Evolutionary conservation across 2,329 filamentous ascomycete genomes (phyloP).

Genomic region (Trichoderma harzianum): DNA sequence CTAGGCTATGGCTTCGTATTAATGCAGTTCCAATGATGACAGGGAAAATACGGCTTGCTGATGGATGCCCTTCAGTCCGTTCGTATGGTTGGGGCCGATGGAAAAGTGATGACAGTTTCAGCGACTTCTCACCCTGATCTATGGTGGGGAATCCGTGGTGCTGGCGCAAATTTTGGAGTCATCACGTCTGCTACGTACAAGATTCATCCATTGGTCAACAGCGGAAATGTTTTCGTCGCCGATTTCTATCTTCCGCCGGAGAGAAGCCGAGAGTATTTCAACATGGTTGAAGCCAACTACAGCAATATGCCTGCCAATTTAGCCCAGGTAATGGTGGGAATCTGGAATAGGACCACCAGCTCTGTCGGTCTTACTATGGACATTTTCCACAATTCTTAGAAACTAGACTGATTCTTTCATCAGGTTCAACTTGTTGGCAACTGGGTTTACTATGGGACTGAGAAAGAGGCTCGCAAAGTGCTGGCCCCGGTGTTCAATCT

Average conservation of each 20-base stretch:
- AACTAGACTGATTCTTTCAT: not conserved
- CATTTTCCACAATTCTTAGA: not conserved
- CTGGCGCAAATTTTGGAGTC: slow-evolving; percentile 3
- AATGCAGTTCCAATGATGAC: not conserved
- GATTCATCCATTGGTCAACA: not conserved
- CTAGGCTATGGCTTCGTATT: not conserved
- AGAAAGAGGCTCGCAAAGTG: not conserved
- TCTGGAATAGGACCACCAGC: slow-evolving; percentile 1
- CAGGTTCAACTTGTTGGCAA: not conserved
- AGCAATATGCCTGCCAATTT: not conserved
- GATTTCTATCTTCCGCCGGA: not conserved
- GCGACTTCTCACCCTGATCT: not conserved
- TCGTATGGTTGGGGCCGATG: not conserved
- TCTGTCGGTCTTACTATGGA: not conserved
- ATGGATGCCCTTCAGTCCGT: not conserved
- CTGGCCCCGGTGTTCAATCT: not conserved
- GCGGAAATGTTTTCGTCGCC: not conserved
- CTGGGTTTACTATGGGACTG: not conserved
- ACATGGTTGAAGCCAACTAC: not conserved
- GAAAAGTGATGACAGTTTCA: not conserved
- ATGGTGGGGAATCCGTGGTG: slow-evolving; percentile 8
- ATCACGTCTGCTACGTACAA: slow-evolving; percentile 9
- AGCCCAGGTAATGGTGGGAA: not conserved
- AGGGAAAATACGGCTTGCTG: not conserved
- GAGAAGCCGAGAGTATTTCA: not conserved